Base-by-base conservation (phyloP, 768 basidiomycete species). In the Psilocybe tampanensis region DNA sequence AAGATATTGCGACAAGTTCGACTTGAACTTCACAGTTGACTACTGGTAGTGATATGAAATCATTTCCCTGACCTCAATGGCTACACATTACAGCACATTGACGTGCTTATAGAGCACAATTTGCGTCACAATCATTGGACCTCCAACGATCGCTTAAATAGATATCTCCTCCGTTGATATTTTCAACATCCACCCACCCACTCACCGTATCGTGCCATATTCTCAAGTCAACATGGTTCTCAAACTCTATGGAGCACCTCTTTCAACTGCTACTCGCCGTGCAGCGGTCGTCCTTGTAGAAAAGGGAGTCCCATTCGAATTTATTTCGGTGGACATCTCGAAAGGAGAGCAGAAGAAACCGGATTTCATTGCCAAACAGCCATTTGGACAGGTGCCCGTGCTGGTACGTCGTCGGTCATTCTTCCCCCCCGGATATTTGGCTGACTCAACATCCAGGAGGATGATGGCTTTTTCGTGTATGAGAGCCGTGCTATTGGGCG, bases 401-500 rank as follows among this genome's bases (percentile, higher is more conserved):
- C 74, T 87, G 54, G 80, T 79, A 57, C 22, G 76, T 52, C 5
- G 3, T 24, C 3, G 1, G 32, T 39, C 15, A 8, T 17, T 5
- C 5, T 47, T 39, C 23, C n/a, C 50, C 9, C 13, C 43, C 12
- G 17, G 9, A 26, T 19, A 13, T 44, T 83, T 58, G 63, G 79
- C 60, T 44, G 79, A 19, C 0, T 45, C n/a, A 72, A 73, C 51
- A 5, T 0, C n/a, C 29, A 82, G 79, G 75, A 85, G 49, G 86
- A 89, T 22, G 85, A 85, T 39, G 87, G 85, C 2, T 82, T 89
- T 66, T 70, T 80, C 54, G 62, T 91, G n/a, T 88, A 80, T 70
- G 86, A 88, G 64, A 80, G 78, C 36, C 82, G 86, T 26, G 86
- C 86, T 0, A 88, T 89, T 50, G 65, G 66, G 8, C 81, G 84